A percentile compares a stretch with the other conserved stretches of the same genome.
Conservation (phyloP, 352 stramenopile species). For the Phytophthora meadii region DNA sequence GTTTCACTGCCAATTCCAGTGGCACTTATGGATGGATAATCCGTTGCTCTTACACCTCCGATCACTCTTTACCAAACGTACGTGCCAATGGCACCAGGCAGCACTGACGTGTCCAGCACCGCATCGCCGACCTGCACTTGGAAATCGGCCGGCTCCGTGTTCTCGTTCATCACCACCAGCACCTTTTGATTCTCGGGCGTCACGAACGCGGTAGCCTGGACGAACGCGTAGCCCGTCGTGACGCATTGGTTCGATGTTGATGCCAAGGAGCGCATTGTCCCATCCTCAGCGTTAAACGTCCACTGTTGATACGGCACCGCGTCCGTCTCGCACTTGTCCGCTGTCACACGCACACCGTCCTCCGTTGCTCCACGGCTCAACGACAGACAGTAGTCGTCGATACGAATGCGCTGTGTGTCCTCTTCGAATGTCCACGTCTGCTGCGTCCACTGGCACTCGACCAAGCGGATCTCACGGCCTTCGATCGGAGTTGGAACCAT, state of each 20-base stretch:
- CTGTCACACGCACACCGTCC: slow-evolving; percentile 54
- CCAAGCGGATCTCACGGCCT: slow-evolving; percentile 59
- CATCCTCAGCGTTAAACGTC: slow-evolving; percentile 51
- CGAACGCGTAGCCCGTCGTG: slow-evolving; percentile 73
- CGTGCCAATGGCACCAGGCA: slow-evolving; percentile 65
- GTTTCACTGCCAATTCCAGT: no score
- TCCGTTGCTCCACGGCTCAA: slow-evolving; percentile 62
- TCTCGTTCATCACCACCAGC: slow-evolving; percentile 81
- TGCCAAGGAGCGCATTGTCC: slow-evolving; percentile 50
- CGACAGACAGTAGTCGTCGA: slow-evolving; percentile 63
- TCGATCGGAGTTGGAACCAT: slow-evolving; percentile 48
- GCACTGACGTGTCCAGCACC: slow-evolving; percentile 39
- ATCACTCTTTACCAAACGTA: slow-evolving; percentile 3
- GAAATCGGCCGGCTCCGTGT: slow-evolving; percentile 73
- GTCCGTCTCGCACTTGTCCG: slow-evolving; percentile 41
- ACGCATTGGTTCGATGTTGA: slow-evolving; percentile 54
- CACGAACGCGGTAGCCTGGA: slow-evolving; percentile 68
- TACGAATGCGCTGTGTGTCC: slow-evolving; percentile 45
- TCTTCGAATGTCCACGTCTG: slow-evolving; percentile 69
- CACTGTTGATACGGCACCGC: slow-evolving; percentile 55
- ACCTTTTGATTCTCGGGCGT: slow-evolving; percentile 76
- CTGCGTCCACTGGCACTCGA: slow-evolving; percentile 66
- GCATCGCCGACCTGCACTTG: slow-evolving; percentile 54
- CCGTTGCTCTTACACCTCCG: not conserved
- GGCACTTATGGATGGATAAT: no score